Evolutionary conservation across 2,329 filamentous ascomycete species (phyloP), one percentile per base, ranked within the genome.

Genomic region (Sporothrix pallida): DNA sequence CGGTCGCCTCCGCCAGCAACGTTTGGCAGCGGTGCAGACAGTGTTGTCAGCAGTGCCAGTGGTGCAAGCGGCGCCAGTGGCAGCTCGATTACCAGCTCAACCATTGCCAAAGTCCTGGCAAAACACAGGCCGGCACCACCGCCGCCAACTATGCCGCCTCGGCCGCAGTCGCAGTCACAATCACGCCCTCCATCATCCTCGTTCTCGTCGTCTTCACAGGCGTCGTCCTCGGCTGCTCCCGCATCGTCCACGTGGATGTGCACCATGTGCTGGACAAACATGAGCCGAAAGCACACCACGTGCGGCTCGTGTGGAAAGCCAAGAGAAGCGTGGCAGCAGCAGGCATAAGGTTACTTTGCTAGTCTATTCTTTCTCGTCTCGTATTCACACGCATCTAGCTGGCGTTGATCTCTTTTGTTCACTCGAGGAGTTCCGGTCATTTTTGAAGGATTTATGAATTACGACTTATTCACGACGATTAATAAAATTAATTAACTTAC

Each of bases 221-320:
- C 68, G 52, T 15, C 70, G 15, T 50, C 70, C 1, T 6, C 46
- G 3, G 2, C 52, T 8, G 31, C 20, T 31, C 20, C 48, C 9
- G 37, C 13, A 6, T 37, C 70, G 1, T 23, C 73, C 54, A 71
- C 63, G 46, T 90, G 88, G 88, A 81, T 81, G 46, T 90, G 88
- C 76, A 83, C 82, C 17, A 83, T 83, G 72, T 90, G 88, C 75
- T 84, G 83, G 9, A 86, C 83, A 1, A 78, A 81, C 37, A 87
- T 89, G 82, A 86, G 88, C 73, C 81, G 82, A 62, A 83, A 85
- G 75, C 89, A 87, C 86, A 89, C 87, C 87, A 87, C 84, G 31
- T 90, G 88, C 76, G 84, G 84, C 20, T 79, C 82, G 2, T 90
- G 88, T 78, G 87, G 87, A 1, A 83, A 81, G 75, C 84, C 89